Evolutionary conservation across 306 rosid species (phyloP), one percentile per base, ranked within the genome.

Genomic region (Prunus persica): DNA sequence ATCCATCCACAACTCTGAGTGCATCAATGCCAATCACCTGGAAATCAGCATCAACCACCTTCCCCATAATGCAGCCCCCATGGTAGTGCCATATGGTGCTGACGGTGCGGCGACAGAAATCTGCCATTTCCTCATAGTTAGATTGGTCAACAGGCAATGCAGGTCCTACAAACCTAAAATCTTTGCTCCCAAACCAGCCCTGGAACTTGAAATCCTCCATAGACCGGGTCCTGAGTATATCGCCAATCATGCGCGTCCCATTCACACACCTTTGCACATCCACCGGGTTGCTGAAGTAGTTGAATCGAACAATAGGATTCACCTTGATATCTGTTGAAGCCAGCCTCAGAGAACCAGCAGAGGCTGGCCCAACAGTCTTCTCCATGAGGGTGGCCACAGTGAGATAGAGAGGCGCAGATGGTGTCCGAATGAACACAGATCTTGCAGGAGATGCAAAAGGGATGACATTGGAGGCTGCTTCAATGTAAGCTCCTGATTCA

Each of bases 1-100:
- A 94, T 4, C 97, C 97, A 67, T 94, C 98, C 3, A 94, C 96
- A 10, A 92, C 64, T 9, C 98, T 84, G 66, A 94, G 89, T 0
- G 95, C 83, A 57, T 69, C 64, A 32, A 89, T 15, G 8, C 98
- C 96, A 4, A 80, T 52, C 25, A 96, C 87, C 61, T 77, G 69
- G 60, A 85, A 86, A 14, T 87, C 77, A 15, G 50, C 75, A 69
- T 96, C 93, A 47, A 94, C 97, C 65, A 94, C 98, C 80, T 88
- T 90, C 49, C 97, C 97, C 12, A 86, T 87, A 3, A 90, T 86
- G 38, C 98, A 90, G 1, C 98, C 98, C 0, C 98, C 98, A 49
- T 94, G 98, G 80, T 90, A 94, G 71, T 94, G 98, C 98, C 98
- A 94, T 41, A 94, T 90, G 71, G 96, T 94, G 76, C 89, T 88